Evolutionary conservation across 164 flowering plant species (phyloP).

Genomic region (Vitis labrusca): DNA sequence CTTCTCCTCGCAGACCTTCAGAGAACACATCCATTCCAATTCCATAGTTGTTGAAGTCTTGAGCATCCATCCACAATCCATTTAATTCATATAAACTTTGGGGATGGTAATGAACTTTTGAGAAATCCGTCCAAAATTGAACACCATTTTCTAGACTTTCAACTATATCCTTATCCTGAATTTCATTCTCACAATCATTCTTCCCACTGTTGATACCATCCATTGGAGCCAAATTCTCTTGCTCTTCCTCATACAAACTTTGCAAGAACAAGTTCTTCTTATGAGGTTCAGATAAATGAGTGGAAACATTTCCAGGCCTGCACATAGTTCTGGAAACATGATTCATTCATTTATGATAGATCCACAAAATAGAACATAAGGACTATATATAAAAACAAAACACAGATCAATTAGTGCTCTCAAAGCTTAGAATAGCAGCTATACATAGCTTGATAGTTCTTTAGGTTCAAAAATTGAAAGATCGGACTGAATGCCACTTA

Average conservation of each 20-base stretch:
- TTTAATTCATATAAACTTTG: conserved; percentile 74
- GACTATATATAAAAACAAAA: neutral
- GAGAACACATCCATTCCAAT: conserved; percentile 70
- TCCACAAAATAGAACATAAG: neutral
- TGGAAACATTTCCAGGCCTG: conserved; percentile 75
- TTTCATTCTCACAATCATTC: conserved; percentile 21
- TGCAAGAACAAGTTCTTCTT: conserved; percentile 82
- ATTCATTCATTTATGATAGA: conserved; percentile 1
- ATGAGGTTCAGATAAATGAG: conserved; percentile 55
- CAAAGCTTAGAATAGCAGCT: neutral
- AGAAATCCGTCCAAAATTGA: conserved; percentile 88
- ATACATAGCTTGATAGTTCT: neutral
- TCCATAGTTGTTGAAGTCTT: conserved; percentile 74
- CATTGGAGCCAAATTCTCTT: conserved; percentile 10
- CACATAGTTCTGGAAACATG: conserved; percentile 19
- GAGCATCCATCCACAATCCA: conserved; percentile 59
- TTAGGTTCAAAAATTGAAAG: neutral
- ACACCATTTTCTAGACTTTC: conserved; percentile 62
- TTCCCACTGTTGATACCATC: conserved; percentile 18
- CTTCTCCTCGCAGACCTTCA: conserved; percentile 60
- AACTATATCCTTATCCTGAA: conserved; percentile 64
- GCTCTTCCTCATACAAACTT: conserved; percentile 69
- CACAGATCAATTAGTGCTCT: no score
- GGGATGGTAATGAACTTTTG: conserved; percentile 95
- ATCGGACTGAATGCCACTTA: neutral